phyloP scores from a whole-genome alignment of 208 protist genomes.

The Acanthamoeba castellanii region DNA sequence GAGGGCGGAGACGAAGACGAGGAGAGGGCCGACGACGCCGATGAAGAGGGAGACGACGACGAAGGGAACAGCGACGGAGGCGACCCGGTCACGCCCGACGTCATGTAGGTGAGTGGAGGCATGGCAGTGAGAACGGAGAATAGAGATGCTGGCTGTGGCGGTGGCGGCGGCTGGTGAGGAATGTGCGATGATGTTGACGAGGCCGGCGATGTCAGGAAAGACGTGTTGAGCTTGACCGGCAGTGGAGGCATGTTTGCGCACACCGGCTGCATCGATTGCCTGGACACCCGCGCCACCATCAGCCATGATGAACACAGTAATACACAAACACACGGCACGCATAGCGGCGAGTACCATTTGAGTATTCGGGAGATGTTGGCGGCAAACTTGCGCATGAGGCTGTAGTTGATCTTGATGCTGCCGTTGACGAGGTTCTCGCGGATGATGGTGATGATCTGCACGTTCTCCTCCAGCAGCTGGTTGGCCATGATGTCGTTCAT shows the following conservation, averaged over 20 bases:
- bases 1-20: background rate
- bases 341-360: background rate
- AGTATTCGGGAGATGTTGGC: slow-evolving; percentile 57
- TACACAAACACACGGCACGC: background rate
- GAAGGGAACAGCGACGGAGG: background rate
- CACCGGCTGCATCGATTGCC: background rate
- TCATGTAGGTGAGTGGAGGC: no score
- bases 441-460: slow-evolving; percentile 52
- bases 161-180: background rate
- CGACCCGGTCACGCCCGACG: background rate
- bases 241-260: slow-evolving; percentile 45
- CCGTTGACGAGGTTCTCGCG: slow-evolving; percentile 68
- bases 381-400: slow-evolving; percentile 49
- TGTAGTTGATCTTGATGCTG: slow-evolving; percentile 51
- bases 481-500: slow-evolving; percentile 63
- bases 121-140: background rate
- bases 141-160: background rate
- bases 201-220: background rate
- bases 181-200: background rate
- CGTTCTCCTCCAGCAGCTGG: slow-evolving; percentile 56
- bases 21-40: background rate
- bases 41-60: background rate
- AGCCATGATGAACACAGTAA: background rate
- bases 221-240: slow-evolving; percentile 60
- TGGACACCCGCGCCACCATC: background rate